Percentiles rank a stretch among this genome's conserved stretches.
phyloP scores from a whole-genome alignment of 2,329 filamentous ascomycete species.

The Macroventuria anomochaeta region DNA sequence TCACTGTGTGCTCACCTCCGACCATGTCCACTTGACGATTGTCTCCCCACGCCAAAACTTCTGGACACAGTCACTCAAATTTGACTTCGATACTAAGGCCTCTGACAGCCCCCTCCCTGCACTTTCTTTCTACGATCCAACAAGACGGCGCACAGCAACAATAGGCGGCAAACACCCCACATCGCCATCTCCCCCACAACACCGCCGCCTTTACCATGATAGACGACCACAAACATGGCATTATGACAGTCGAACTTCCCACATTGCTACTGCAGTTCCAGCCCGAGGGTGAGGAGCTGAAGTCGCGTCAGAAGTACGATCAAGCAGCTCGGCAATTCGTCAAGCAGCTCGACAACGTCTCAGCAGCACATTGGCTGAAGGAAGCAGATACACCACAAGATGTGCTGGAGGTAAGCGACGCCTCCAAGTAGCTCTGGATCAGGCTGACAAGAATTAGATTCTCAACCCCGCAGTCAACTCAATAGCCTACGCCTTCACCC shows the following conservation, averaged over 20 bases:
- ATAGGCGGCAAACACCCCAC: constrained; percentile 26
- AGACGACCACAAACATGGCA: constrained; percentile 7
- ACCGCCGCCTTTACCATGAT: constrained; percentile 11
- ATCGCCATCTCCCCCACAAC: constrained; percentile 22
- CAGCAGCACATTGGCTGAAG: constrained; percentile 43
- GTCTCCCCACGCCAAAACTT: not conserved
- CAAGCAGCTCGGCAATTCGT: constrained; percentile 44
- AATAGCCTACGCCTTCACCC: constrained; percentile 64
- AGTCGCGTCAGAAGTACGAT: constrained; percentile 50
- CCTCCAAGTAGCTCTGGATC: not conserved
- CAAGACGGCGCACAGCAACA: not conserved
- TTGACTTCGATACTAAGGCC: not conserved
- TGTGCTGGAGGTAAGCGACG: constrained; percentile 45
- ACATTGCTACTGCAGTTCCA: constrained; percentile 45
- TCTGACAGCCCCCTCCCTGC: not conserved
- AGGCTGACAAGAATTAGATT: constrained; percentile 38
- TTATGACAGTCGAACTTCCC: constrained; percentile 43
- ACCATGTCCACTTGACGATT: constrained; percentile 18
- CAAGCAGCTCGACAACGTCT: constrained; percentile 43
- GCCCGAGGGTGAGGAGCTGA: constrained; percentile 39
- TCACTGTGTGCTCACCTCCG: constrained; percentile 17
- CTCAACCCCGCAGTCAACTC: constrained; percentile 65
- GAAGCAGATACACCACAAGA: constrained; percentile 49
- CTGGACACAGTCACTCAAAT: not conserved
- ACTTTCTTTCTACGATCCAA: not conserved